These are phyloP conservation scores for Tricholoma furcatifolium DNA, from an alignment of 768 basidiomycete genomes.

Conservation along the genomic window DNA sequence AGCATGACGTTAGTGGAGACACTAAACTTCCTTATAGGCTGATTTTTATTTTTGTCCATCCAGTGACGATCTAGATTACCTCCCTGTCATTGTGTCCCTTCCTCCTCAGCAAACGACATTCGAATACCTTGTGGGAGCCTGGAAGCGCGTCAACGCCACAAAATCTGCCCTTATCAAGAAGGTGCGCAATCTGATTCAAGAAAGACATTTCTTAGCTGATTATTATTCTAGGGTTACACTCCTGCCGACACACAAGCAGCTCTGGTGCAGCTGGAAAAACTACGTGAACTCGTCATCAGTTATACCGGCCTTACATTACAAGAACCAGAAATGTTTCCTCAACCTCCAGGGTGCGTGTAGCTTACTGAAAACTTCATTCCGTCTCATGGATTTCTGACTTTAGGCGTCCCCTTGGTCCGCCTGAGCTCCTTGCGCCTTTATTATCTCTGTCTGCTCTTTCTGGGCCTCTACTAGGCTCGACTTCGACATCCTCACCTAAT, in stretches of 20 bases:
- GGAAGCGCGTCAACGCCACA: constrained; percentile 78
- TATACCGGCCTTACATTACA: constrained; percentile 88
- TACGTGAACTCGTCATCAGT: constrained; percentile 81
- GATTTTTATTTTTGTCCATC: neutral
- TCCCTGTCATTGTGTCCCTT: constrained; percentile 72
- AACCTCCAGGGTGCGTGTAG: constrained; percentile 64
- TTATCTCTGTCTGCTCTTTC: constrained; percentile 70
- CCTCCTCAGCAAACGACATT: constrained; percentile 79
- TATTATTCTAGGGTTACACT: constrained; percentile 47
- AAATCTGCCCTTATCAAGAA: constrained; percentile 59
- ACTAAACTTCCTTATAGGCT: neutral
- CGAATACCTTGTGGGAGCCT: constrained; percentile 87
- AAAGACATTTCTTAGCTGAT: neutral
- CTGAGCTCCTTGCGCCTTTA: constrained; percentile 82
- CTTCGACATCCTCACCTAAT: constrained; percentile 42
- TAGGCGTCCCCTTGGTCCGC: constrained; percentile 71
- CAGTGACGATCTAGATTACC: constrained; percentile 75
- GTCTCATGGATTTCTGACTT: neutral
- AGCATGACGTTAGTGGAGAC: constrained; percentile 57
- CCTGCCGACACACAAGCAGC: constrained; percentile 65
- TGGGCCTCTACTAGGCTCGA: constrained; percentile 58
- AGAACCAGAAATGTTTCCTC: constrained; percentile 94
- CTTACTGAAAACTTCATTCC: neutral
- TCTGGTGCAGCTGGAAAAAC: constrained; percentile 62
- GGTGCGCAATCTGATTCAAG: constrained; percentile 32